phyloP scores from a whole-genome alignment of 768 basidiomycete species.

The Termitomyces sp. region DNA sequence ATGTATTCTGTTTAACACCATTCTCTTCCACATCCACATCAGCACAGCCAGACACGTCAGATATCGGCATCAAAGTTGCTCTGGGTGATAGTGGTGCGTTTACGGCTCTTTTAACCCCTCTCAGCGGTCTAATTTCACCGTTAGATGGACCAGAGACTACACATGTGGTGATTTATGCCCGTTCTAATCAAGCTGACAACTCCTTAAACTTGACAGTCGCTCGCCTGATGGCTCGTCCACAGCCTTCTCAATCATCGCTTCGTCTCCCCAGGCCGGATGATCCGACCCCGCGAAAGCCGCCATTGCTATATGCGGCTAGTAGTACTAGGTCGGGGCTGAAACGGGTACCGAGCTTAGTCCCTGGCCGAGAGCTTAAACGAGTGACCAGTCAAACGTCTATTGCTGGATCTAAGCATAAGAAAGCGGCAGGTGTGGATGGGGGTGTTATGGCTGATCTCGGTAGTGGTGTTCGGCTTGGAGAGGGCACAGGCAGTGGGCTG shows the following conservation, averaged over 20 bases:
- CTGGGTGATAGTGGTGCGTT: conserved; percentile 64
- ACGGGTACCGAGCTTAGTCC: conserved; percentile 25
- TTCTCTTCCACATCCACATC: conserved; percentile 28
- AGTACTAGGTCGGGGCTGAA: conserved; percentile 24
- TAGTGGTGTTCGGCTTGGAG: conserved; percentile 33
- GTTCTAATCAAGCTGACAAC: conserved; percentile 19
- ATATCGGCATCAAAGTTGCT: conserved; percentile 62
- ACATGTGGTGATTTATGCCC: conserved; percentile 55
- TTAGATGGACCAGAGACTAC: conserved; percentile 70
- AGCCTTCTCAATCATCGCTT: conserved; percentile 25
- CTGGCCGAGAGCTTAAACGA: conserved; percentile 16
- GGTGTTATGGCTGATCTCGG: conserved; percentile 30
- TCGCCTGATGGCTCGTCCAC: conserved; percentile 43
- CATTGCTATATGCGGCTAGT: conserved; percentile 31
- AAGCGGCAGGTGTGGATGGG: conserved; percentile 22
- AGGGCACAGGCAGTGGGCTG: conserved; percentile 25
- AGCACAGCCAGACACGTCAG: conserved; percentile 30
- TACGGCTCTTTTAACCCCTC: neutral
- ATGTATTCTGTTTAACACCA: conserved; percentile 54
- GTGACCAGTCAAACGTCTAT: conserved; percentile 8
- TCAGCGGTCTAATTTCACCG: neutral
- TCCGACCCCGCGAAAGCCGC: conserved; percentile 72
- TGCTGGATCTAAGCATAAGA: conserved; percentile 29
- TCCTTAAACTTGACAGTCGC: conserved; percentile 51
- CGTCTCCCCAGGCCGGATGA: conserved; percentile 70